Evolutionary conservation across 2,329 filamentous ascomycete species (phyloP).

Genomic region (Ophioceras dolichostomum): DNA sequence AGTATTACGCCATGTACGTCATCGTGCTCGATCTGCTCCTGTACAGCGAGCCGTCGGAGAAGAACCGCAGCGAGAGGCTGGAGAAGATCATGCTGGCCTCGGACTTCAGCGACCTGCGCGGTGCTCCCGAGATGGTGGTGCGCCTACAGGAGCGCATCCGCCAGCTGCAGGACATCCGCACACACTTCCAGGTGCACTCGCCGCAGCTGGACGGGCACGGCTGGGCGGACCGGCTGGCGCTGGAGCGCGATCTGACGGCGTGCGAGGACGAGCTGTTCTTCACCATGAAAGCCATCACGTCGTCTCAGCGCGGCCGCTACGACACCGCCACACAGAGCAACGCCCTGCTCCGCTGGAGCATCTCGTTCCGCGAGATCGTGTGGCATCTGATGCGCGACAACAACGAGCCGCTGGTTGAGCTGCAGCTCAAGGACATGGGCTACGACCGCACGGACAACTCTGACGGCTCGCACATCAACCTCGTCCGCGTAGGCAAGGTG

Average conservation of each 20-base stretch:
- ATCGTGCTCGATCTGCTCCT: conserved; percentile 92
- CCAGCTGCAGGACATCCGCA: conserved; percentile 92
- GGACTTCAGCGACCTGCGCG: conserved; percentile 93
- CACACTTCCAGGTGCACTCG: conserved; percentile 87
- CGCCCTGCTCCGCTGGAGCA: conserved; percentile 80
- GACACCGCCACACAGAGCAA: conserved; percentile 62
- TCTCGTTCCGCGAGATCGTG: conserved; percentile 88
- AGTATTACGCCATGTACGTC: conserved; percentile 97
- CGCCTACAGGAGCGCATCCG: conserved; percentile 85
- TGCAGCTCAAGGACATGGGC: conserved; percentile 81
- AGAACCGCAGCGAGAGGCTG: conserved; percentile 86
- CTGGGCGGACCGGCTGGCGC: conserved; percentile 79
- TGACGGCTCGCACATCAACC: conserved; percentile 91
- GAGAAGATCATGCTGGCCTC: conserved; percentile 99
- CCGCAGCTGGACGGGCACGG: conserved; percentile 77
- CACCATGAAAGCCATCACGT: conserved; percentile 99
- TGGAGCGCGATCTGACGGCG: conserved; percentile 77
- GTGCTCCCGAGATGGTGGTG: conserved; percentile 85
- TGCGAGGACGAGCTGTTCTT: conserved; percentile 98
- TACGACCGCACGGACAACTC: conserved; percentile 96
- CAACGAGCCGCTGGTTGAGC: conserved; percentile 78
- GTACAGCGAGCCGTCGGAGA: conserved; percentile 92
- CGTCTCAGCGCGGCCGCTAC: conserved; percentile 69
- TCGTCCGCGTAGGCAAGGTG: conserved; percentile 78
- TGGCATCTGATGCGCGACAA: conserved; percentile 91